A percentile compares a stretch with the other conserved stretches of the same genome.
These are phyloP conservation scores for Arachnomyces sp. DNA, from an alignment of 2,329 filamentous ascomycete species.

Conservation along the genomic window DNA sequence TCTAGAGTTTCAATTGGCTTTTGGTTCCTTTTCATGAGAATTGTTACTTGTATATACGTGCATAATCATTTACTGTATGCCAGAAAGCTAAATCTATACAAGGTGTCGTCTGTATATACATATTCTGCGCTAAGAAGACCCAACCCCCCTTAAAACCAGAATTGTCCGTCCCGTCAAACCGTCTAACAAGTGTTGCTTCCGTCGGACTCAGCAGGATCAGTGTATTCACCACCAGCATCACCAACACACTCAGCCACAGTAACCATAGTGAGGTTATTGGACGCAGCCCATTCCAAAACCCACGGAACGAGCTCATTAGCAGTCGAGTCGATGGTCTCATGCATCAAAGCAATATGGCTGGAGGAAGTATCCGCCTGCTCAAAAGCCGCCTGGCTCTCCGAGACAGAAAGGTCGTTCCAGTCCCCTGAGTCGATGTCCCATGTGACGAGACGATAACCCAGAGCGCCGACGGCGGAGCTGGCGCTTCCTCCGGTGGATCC, in stretches of 20 bases:
- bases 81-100: too few relatives aligned
- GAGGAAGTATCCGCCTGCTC: constrained; percentile 1
- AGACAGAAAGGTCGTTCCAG: constrained; percentile 1
- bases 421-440: constrained; percentile 5
- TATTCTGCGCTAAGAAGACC: too few relatives aligned
- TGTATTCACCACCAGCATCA: constrained; percentile 3
- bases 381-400: constrained; percentile 2
- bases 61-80: too few relatives aligned
- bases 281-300: constrained; percentile 3
- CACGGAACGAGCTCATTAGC: constrained; percentile 2
- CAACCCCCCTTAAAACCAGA: too few relatives aligned
- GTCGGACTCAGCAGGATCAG: background rate
- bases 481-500: constrained; percentile 1
- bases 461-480: background rate
- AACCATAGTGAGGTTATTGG: constrained; percentile 3
- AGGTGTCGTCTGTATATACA: too few relatives aligned
- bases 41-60: too few relatives aligned
- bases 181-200: background rate
- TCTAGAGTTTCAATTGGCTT: too few relatives aligned
- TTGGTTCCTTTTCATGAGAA: too few relatives aligned
- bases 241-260: constrained; percentile 8
- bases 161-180: too few relatives aligned
- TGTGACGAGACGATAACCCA: constrained; percentile 3
- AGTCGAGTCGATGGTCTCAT: constrained; percentile 6
- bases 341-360: constrained; percentile 6